Evolutionary conservation across 768 basidiomycete genomes (phyloP).

Genomic region (Hirschioporus abietinus): DNA sequence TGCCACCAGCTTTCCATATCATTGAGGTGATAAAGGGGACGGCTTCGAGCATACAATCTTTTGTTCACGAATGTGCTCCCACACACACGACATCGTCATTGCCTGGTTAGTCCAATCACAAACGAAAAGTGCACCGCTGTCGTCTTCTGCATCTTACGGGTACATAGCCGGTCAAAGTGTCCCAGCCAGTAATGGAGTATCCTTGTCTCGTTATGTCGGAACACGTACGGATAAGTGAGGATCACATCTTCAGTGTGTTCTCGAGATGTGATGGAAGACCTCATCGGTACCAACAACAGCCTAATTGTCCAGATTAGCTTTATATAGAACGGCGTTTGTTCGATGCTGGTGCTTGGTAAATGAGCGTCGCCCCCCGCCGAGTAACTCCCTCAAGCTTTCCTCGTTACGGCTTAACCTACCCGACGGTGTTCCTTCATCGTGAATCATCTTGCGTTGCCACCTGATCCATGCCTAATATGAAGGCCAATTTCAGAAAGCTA

Average conservation of each 20-base stretch:
- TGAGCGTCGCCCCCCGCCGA: neutral
- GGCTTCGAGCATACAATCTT: neutral
- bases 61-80: neutral
- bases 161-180: neutral
- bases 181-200: neutral
- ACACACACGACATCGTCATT: neutral
- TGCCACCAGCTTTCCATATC: neutral
- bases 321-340: neutral
- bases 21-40: neutral
- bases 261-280: conserved; percentile 1
- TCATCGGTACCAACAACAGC: neutral
- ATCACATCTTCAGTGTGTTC: neutral
- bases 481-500: neutral
- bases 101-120: neutral
- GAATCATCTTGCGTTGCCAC: neutral
- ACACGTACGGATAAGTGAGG: neutral
- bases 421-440: neutral
- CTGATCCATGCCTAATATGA: neutral
- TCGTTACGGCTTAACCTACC: neutral
- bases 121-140: neutral
- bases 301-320: conserved; percentile 1
- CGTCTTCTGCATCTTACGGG: neutral
- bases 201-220: neutral
- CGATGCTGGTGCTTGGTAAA: neutral
- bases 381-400: neutral